Evolutionary conservation across 2,329 filamentous ascomycete species (phyloP).

Genomic region (Dactylella cylindrospora): DNA sequence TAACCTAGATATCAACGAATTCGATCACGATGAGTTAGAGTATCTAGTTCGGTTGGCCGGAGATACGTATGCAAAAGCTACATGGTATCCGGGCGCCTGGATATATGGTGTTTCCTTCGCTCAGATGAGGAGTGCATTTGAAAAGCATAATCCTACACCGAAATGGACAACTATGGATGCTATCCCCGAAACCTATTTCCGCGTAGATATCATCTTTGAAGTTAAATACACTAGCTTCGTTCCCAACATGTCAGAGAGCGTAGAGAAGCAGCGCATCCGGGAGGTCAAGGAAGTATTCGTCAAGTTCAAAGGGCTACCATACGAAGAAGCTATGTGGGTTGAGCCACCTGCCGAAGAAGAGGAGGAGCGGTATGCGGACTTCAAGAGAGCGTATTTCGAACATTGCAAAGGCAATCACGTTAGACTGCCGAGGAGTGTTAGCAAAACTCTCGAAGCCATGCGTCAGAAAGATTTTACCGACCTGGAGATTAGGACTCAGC

Average conservation of each 20-base stretch:
- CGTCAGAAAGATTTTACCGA: conserved; percentile 66
- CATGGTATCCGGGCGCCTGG: conserved; percentile 89
- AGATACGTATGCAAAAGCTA: conserved; percentile 76
- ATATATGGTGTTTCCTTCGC: conserved; percentile 69
- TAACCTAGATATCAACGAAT: conserved; percentile 52
- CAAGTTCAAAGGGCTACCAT: conserved; percentile 89
- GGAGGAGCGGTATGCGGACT: conserved; percentile 71
- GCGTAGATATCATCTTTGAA: conserved; percentile 84
- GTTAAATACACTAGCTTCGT: conserved; percentile 66
- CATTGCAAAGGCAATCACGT: conserved; percentile 80
- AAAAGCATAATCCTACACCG: conserved; percentile 66
- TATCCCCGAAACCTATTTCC: conserved; percentile 80
- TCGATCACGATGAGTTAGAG: conserved; percentile 78
- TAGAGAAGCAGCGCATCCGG: conserved; percentile 69
- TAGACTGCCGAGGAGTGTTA: conserved; percentile 63
- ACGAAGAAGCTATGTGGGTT: conserved; percentile 65
- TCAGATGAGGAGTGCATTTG: conserved; percentile 72
- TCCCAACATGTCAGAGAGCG: conserved; percentile 58
- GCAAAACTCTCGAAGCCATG: conserved; percentile 67
- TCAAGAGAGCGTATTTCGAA: conserved; percentile 79
- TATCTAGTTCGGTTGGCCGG: conserved; percentile 88
- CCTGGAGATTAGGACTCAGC: conserved; percentile 71
- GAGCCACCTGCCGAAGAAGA: conserved; percentile 45
- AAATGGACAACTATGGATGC: conserved; percentile 74
- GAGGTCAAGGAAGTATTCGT: conserved; percentile 74